Evolutionary conservation across 148 eudicot species (phyloP), one percentile per base, ranked within the genome.

Genomic region (Nepenthes mirabilis): DNA sequence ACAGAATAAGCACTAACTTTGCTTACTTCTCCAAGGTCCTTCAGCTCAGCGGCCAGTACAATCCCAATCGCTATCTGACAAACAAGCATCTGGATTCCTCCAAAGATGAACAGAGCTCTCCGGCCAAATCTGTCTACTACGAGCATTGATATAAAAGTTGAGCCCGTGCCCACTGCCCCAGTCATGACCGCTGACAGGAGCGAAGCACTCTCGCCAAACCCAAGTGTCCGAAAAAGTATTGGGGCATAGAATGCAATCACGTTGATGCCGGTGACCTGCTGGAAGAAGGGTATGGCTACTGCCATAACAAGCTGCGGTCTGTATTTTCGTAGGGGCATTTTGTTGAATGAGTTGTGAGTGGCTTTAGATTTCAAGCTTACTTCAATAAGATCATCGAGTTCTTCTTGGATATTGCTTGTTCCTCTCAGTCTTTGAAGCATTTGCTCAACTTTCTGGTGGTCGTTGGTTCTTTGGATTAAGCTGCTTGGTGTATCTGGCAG

Each of bases 401-500:
- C 23, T 23, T 23, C 23, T 23, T 23, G 23, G 23, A 23, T 23
- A 23, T 23, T 23, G 23, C 23, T 23, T 23, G 23, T 23, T 23
- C 23, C 23, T 23, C 23, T 23, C 23, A 23, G 23, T 23, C 23
- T 23, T 23, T 23, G 23, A 23, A 23, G 23, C 23, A 23, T 23
- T 23, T 23, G 23, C 23, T 23, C 23, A 23, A 23, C 23, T 23
- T 23, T 23, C 23, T 23, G 23, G 23, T 23, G 23, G 23, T 23
- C 23, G 23, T 23, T 23, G 23, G 23, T 23, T 23, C 23, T 23
- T 23, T 72, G 68, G 37, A 81, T 70, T 1, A 81, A 72, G 69
- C 82, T 77, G 65, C 68, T 78, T 0, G 85, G 85, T 2, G 85
- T 65, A 66, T 81, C 85, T 0, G 75, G 36, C 34, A 77, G 61